Evolutionary conservation across 2,329 filamentous ascomycete species (phyloP).

Genomic region (Aspergillus spinulosporus): DNA sequence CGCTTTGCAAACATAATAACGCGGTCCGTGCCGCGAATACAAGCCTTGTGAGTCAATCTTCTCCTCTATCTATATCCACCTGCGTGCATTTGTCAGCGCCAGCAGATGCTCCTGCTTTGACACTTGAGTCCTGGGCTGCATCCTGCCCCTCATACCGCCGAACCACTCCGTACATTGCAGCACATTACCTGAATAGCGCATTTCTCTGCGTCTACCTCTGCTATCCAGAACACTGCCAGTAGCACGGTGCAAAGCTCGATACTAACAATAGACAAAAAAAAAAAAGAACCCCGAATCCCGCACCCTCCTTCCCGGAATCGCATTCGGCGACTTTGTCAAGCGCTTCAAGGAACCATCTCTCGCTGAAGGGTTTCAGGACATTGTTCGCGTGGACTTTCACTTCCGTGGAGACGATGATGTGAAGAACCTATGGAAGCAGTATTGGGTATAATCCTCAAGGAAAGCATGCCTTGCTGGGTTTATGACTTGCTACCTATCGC

Average conservation of each 20-base stretch:
- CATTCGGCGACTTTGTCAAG: conserved; percentile 73
- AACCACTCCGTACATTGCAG: neutral
- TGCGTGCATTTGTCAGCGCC: neutral
- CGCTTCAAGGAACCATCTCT: conserved; percentile 70
- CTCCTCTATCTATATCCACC: neutral
- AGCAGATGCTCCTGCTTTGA: neutral
- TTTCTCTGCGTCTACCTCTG: neutral
- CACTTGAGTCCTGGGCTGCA: neutral
- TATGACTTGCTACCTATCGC: neutral
- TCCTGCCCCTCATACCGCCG: neutral
- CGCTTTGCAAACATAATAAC: conserved; percentile 82
- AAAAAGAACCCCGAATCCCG: conserved; percentile 75
- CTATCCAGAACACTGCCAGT: neutral
- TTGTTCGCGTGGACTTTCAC: conserved; percentile 71
- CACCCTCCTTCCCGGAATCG: conserved; percentile 70
- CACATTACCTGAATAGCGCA: neutral
- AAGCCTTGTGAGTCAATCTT: conserved; percentile 33
- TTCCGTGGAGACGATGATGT: conserved; percentile 71
- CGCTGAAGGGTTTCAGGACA: conserved; percentile 80
- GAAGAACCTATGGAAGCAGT: conserved; percentile 70
- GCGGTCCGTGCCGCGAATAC: conserved; percentile 69
- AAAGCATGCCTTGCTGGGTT: too few relatives aligned
- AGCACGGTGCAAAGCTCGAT: neutral
- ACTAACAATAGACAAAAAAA: neutral
- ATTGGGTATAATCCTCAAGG: conserved; percentile 58